A percentile compares a stretch with the other conserved stretches of the same genome.
phyloP scores from a whole-genome alignment of 75 land plant genomes.

The Ceratopteris richardii region DNA sequence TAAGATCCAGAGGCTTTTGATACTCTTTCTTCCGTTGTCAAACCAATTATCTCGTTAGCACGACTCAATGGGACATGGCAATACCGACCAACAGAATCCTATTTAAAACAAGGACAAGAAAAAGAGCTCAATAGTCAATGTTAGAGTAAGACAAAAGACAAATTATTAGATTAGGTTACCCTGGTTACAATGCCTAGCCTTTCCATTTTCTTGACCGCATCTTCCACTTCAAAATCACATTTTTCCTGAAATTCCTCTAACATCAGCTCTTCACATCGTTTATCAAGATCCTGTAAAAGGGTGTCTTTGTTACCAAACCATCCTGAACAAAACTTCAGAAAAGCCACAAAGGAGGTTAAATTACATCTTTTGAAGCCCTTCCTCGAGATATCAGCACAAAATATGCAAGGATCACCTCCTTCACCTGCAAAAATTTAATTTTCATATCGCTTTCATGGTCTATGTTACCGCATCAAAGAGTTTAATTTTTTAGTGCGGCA shows the following conservation, averaged over 20 bases:
- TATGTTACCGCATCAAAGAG: too few species aligned
- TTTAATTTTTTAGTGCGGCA: too few species aligned
- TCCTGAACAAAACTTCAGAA: too few species aligned
- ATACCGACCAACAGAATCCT: slow-evolving; percentile 76
- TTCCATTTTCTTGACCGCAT: slow-evolving; percentile 78
- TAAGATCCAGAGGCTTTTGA: slow-evolving; percentile 19
- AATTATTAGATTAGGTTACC: slow-evolving; percentile 27
- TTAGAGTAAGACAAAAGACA: not conserved
- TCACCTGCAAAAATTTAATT: slow-evolving; percentile 51
- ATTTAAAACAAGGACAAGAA: slow-evolving; percentile 14
- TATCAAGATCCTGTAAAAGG: slow-evolving; percentile 63
- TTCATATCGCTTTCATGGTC: too few species aligned
- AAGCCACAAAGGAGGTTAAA: too few species aligned
- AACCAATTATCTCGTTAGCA: slow-evolving; percentile 85
- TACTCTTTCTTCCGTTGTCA: slow-evolving; percentile 87
- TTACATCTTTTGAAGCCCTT: slow-evolving; percentile 59
- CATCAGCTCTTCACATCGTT: slow-evolving; percentile 69
- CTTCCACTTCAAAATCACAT: slow-evolving; percentile 91
- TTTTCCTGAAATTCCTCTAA: slow-evolving; percentile 57
- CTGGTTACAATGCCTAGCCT: slow-evolving; percentile 67
- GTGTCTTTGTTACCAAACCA: too few species aligned
- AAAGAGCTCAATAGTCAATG: slow-evolving; percentile 4
- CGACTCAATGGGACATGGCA: slow-evolving; percentile 52
- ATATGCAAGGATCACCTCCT: slow-evolving; percentile 89
- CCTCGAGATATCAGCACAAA: slow-evolving; percentile 85